These are phyloP conservation scores for Bretziella fagacearum DNA, from an alignment of 2,329 filamentous ascomycete genomes.

Conservation along the genomic window DNA sequence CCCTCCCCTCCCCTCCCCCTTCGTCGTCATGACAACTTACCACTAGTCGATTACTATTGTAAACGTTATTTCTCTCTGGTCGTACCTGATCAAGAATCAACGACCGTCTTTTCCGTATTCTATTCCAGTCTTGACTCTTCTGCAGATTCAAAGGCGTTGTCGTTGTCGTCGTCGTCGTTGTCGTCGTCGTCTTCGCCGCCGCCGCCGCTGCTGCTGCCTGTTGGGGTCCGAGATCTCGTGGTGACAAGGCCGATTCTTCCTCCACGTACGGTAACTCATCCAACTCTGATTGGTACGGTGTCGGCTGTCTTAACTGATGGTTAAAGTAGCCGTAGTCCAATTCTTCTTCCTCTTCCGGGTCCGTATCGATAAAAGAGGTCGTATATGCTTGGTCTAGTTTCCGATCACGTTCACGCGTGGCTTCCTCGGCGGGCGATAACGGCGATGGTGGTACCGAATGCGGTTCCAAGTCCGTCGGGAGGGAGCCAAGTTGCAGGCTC, in stretches of 20 bases:
- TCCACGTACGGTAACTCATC: conserved; percentile 9
- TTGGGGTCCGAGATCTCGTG: conserved; percentile 9
- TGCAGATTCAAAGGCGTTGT: too few species aligned
- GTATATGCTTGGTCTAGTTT: conserved; percentile 11
- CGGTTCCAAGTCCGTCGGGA: neutral
- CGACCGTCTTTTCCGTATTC: too few species aligned
- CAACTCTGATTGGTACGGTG: neutral
- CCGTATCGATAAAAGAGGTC: conserved; percentile 16
- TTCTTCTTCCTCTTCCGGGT: conserved; percentile 17
- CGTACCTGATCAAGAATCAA: too few species aligned
- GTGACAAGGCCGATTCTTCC: conserved; percentile 11
- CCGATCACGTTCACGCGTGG: conserved; percentile 8
- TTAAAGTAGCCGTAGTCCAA: conserved; percentile 9
- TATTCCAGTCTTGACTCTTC: too few species aligned
- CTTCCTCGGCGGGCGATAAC: conserved; percentile 8
- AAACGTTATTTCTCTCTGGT: too few species aligned
- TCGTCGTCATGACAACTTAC: too few species aligned
- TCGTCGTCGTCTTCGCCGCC: too few species aligned
- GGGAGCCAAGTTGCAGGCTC: conserved; percentile 18
- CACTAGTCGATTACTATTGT: too few species aligned
- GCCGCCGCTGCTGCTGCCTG: too few species aligned
- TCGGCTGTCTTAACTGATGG: neutral
- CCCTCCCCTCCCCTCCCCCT: too few species aligned
- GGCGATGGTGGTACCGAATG: neutral
- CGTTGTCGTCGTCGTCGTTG: too few species aligned